Conservation (phyloP, 495 filamentous ascomycete species). For the Penicillium longicatenatum region DNA sequence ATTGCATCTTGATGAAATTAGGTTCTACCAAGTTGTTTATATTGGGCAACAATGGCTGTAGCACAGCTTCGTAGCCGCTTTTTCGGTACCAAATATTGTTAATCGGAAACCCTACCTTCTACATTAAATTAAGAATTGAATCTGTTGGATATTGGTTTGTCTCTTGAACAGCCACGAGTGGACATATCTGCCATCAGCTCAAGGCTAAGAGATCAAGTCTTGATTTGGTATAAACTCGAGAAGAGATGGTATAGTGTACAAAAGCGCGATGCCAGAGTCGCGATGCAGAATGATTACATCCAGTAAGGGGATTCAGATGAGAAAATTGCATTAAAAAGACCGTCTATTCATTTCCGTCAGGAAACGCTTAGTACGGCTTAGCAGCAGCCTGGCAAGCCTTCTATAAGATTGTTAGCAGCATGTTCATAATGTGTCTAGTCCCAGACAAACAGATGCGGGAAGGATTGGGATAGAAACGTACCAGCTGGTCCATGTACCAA, state of each 20-base stretch:
- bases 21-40: background rate
- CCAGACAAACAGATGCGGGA: background rate
- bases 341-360: background rate
- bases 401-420: conserved; percentile 42
- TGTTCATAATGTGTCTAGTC: background rate
- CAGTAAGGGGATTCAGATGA: conserved; percentile 1
- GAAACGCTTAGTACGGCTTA: conserved; percentile 68
- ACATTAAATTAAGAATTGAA: background rate
- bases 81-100: background rate
- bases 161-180: background rate
- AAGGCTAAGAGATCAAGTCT: background rate
- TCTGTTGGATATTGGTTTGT: background rate
- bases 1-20: background rate
- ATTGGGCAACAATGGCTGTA: background rate
- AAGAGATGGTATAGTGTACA: conserved; percentile 37
- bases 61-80: background rate
- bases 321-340: conserved; percentile 11
- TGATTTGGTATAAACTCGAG: background rate
- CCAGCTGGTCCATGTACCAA: conserved; percentile 97
- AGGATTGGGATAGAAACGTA: conserved; percentile 33
- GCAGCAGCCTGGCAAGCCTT: conserved; percentile 95
- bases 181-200: background rate
- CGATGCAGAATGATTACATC: conserved; percentile 22
- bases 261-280: conserved; percentile 23
- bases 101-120: background rate